Evolutionary conservation across 306 rosid species (phyloP).

Genomic region (Vigna nakashimae): DNA sequence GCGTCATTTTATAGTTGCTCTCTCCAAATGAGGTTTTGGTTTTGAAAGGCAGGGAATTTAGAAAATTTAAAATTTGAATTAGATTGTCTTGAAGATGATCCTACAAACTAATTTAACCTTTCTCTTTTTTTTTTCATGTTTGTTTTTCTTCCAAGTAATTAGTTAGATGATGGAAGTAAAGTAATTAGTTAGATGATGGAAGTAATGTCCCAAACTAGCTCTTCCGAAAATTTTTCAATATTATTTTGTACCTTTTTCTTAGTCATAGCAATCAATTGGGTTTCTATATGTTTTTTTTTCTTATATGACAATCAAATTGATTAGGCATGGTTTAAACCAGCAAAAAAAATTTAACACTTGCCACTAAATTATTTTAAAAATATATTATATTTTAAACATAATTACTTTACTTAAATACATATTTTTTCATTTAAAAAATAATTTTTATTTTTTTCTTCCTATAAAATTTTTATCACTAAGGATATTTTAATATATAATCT

Average conservation of each 20-base stretch:
- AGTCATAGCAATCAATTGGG: slow-evolving; percentile 11
- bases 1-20: background rate
- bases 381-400: too few relatives aligned
- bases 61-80: background rate
- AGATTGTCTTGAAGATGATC: background rate
- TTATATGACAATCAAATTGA: background rate
- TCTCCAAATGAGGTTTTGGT: background rate
- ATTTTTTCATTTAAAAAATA: too few relatives aligned
- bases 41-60: background rate
- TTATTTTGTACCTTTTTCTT: slow-evolving; percentile 33
- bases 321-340: slow-evolving; percentile 38
- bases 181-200: background rate
- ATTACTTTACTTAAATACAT: too few relatives aligned
- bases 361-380: too few relatives aligned
- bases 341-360: background rate
- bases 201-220: slow-evolving; percentile 36
- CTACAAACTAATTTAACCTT: background rate
- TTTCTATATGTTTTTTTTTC: slow-evolving; percentile 13
- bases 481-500: too few relatives aligned
- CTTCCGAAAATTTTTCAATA: slow-evolving; percentile 18
- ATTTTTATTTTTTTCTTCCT: too few relatives aligned
- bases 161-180: slow-evolving; percentile 1
- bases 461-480: too few relatives aligned
- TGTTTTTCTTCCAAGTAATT: slow-evolving; percentile 17
- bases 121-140: background rate